phyloP scores from a whole-genome alignment of 345 rosid species.

The Gossypium turneri region DNA sequence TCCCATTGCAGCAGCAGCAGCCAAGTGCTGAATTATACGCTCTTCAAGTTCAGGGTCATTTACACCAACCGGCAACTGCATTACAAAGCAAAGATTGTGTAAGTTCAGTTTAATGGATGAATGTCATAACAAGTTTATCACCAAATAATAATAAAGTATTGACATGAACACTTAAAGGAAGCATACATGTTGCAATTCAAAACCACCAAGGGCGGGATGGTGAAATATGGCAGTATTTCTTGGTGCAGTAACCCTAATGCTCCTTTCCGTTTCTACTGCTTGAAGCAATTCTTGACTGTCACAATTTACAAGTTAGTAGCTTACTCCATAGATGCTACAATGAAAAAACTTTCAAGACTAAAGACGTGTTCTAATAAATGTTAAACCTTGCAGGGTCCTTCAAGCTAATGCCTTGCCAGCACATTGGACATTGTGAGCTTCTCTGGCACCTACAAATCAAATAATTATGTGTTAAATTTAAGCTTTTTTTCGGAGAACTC shows the following conservation, averaged over 20 bases:
- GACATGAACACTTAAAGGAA: constrained; percentile 1
- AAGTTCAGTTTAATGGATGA: not conserved
- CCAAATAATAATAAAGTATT: not conserved
- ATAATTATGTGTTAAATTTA: not conserved
- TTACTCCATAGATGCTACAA: constrained; percentile 3
- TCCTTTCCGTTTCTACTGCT: constrained; percentile 64
- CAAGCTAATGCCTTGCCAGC: constrained; percentile 62
- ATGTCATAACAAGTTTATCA: not conserved
- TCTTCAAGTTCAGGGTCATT: constrained; percentile 69
- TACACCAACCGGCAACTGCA: constrained; percentile 63
- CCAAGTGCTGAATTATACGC: constrained; percentile 70
- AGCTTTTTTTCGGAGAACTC: not conserved
- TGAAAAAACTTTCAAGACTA: not conserved
- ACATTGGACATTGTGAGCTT: constrained; percentile 82
- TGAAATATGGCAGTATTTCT: constrained; percentile 56
- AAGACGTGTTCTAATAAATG: not conserved
- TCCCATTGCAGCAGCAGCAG: constrained; percentile 69
- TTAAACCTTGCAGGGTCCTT: constrained; percentile 57
- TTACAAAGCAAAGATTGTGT: not conserved
- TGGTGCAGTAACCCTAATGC: constrained; percentile 38
- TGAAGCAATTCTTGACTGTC: constrained; percentile 68
- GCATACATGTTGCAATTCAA: constrained; percentile 67
- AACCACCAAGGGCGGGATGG: constrained; percentile 62
- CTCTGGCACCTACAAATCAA: constrained; percentile 57
- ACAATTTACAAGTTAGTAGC: constrained; percentile 7